Conservation (phyloP, 352 stramenopile species). For the Pythium myriotylum region DNA sequence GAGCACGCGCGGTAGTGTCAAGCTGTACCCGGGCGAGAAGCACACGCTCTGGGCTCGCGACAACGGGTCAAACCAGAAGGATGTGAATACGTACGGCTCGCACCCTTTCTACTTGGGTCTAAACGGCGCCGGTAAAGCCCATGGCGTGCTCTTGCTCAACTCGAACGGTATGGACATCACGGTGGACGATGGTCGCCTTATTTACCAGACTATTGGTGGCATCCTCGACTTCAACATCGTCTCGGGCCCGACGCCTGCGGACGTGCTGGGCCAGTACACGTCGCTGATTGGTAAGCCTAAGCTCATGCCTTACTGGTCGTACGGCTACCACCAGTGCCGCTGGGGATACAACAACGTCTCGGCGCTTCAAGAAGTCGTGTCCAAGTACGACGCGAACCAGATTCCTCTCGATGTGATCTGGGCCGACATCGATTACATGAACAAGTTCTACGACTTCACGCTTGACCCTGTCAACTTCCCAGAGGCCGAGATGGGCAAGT, state of each 20-base stretch:
- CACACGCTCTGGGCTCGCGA: conserved; percentile 53
- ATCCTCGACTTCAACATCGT: conserved; percentile 66
- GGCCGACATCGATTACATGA: conserved; percentile 66
- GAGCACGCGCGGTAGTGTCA: conserved; percentile 39
- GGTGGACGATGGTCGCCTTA: conserved; percentile 35
- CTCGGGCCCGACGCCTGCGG: conserved; percentile 37
- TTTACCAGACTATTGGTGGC: conserved; percentile 54
- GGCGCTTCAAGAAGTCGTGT: conserved; percentile 30
- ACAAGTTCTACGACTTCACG: conserved; percentile 60
- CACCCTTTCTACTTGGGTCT: conserved; percentile 56
- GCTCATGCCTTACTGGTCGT: conserved; percentile 64
- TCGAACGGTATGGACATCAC: conserved; percentile 66
- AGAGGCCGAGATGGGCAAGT: conserved; percentile 29
- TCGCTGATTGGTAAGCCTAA: conserved; percentile 49
- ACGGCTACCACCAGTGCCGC: conserved; percentile 66
- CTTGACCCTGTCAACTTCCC: conserved; percentile 51
- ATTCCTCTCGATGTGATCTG: conserved; percentile 57
- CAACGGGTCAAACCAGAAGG: conserved; percentile 34
- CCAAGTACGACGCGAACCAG: conserved; percentile 38
- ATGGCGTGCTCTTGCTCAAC: conserved; percentile 60
- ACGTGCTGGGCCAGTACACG: conserved; percentile 56
- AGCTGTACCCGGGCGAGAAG: conserved; percentile 37
- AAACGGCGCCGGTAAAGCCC: conserved; percentile 36
- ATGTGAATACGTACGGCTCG: conserved; percentile 56
- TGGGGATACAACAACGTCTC: conserved; percentile 39